Evolutionary conservation across 177 flowering plant genomes (phyloP).

Genomic region (Vitis hybrid): DNA sequence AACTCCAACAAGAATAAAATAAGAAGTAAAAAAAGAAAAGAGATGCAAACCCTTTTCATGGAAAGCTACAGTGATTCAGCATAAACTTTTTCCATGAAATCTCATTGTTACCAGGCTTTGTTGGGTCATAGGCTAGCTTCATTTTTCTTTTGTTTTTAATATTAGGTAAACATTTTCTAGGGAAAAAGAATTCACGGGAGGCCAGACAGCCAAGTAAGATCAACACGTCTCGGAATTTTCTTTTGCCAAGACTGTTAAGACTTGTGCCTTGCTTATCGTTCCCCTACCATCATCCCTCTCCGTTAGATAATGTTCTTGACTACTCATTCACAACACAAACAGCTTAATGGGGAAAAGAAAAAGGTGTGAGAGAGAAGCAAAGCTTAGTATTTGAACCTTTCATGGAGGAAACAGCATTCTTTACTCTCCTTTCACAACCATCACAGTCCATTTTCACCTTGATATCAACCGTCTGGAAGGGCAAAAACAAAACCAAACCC

Average conservation of each 20-base stretch:
- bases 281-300: too few relatives aligned
- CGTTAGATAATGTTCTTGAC: too few relatives aligned
- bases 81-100: not conserved
- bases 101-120: not conserved
- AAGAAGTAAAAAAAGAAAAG: not conserved
- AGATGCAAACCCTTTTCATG: not conserved
- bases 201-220: not conserved
- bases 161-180: not conserved
- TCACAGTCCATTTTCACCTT: slow-evolving; percentile 26
- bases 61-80: not conserved
- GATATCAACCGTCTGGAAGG: slow-evolving; percentile 16
- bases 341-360: not conserved
- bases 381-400: slow-evolving; percentile 24
- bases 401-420: slow-evolving; percentile 28
- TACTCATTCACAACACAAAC: too few relatives aligned
- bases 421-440: slow-evolving; percentile 24
- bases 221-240: not conserved
- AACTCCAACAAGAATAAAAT: not conserved
- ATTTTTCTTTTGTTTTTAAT: not conserved
- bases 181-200: not conserved
- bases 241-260: too few relatives aligned
- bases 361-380: not conserved
- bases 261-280: too few relatives aligned
- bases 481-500: not conserved
- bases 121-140: not conserved